Conservation (phyloP, 345 rosid genomes). For the Erodium maritimum region DNA sequence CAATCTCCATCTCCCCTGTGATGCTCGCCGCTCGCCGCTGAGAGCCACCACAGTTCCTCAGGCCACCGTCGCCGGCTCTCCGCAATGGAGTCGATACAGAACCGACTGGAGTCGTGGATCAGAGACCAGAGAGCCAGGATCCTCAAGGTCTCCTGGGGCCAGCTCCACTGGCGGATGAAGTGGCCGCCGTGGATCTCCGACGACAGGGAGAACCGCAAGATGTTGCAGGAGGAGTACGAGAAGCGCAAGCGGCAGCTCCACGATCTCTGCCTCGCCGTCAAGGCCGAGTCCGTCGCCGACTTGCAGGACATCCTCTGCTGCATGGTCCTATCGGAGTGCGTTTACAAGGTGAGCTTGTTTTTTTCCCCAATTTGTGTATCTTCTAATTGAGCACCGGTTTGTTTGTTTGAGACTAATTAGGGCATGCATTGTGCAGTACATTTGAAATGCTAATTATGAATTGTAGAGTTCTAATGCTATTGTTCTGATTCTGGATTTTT, state of each 20-base stretch:
- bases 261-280: conserved; percentile 64
- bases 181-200: conserved; percentile 77
- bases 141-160: conserved; percentile 67
- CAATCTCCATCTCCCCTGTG: conserved; percentile 1
- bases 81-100: conserved; percentile 53
- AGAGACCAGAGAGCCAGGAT: conserved; percentile 71
- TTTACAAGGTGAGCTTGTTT: conserved; percentile 59
- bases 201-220: conserved; percentile 43
- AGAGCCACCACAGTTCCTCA: too few species aligned
- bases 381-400: not conserved
- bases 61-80: not conserved
- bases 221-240: conserved; percentile 67
- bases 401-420: not conserved
- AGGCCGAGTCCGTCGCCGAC: conserved; percentile 74
- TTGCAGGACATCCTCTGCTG: conserved; percentile 87
- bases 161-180: conserved; percentile 57
- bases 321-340: conserved; percentile 95
- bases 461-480: not conserved
- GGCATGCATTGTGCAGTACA: not conserved
- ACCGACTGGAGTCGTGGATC: conserved; percentile 79
- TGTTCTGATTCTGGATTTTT: not conserved
- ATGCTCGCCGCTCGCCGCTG: not conserved
- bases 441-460: not conserved
- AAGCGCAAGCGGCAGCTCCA: conserved; percentile 58
- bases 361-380: not conserved